Evolutionary conservation across 2,329 filamentous ascomycete genomes (phyloP).

Genomic region (Colletotrichum neosansevieriae): DNA sequence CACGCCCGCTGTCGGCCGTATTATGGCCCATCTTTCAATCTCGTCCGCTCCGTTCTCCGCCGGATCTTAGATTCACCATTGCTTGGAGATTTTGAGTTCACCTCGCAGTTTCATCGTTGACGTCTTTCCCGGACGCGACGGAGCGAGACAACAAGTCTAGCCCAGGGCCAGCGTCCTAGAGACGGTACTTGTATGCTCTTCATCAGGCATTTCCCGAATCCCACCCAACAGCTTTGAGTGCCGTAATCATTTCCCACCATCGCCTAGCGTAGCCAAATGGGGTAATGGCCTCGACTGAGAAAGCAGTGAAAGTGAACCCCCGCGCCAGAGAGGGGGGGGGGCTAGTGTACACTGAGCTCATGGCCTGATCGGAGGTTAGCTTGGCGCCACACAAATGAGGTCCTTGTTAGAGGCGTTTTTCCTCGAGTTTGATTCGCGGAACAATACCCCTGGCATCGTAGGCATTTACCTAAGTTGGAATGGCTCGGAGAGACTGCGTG

Average conservation of each 20-base stretch:
- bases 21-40: not conserved
- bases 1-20: not conserved
- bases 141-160: constrained; percentile 26
- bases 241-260: not conserved
- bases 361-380: constrained; percentile 8
- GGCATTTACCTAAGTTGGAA: not conserved
- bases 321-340: not conserved
- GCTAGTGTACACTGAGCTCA: not conserved
- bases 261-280: too few species aligned
- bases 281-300: constrained; percentile 1
- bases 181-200: constrained; percentile 8
- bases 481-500: not conserved
- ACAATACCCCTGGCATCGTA: not conserved
- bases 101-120: constrained; percentile 5
- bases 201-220: not conserved
- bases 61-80: not conserved
- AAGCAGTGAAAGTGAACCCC: not conserved
- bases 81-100: not conserved
- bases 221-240: not conserved
- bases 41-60: not conserved
- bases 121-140: not conserved
- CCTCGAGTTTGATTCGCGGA: constrained; percentile 3
- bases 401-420: constrained; percentile 6
- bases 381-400: constrained; percentile 2
- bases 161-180: not conserved